Percentiles rank a stretch among this genome's conserved stretches.
phyloP scores from a whole-genome alignment of 352 stramenopile species.

The Aphanomyces stellatus region DNA sequence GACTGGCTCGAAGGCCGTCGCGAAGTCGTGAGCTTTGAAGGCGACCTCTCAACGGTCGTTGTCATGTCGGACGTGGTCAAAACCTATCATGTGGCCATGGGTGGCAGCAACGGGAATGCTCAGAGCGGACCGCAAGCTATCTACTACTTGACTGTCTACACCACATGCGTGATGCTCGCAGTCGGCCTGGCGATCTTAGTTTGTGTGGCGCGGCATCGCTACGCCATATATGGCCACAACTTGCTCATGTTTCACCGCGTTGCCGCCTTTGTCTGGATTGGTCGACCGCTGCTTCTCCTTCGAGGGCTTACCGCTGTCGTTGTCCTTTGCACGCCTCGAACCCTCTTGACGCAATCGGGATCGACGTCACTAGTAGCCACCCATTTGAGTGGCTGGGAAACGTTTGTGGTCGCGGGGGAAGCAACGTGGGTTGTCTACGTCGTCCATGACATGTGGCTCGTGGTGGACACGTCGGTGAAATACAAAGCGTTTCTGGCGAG shows the following conservation, averaged over 20 bases:
- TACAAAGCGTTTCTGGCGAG: neutral
- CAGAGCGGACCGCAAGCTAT: neutral
- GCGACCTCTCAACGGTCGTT: neutral
- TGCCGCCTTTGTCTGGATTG: neutral
- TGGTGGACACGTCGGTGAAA: neutral
- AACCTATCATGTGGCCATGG: neutral
- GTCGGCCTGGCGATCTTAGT: neutral
- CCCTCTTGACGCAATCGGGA: neutral
- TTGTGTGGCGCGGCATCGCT: neutral
- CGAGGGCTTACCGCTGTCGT: neutral
- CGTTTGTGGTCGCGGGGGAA: neutral
- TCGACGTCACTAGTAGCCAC: neutral
- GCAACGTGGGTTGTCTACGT: slow-evolving; percentile 2
- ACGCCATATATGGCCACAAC: neutral
- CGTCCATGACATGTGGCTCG: neutral
- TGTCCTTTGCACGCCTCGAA: neutral
- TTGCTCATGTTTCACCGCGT: neutral
- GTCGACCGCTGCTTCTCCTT: neutral
- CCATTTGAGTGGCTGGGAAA: neutral
- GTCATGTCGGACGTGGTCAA: neutral
- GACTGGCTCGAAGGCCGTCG: neutral
- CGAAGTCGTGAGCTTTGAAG: slow-evolving; percentile 9
- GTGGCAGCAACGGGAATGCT: neutral
- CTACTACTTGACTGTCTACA: neutral
- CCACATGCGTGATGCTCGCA: neutral